Percentiles rank a stretch among this genome's conserved stretches.
Evolutionary conservation across 2,329 filamentous ascomycete genomes (phyloP).

Genomic region (Fusarium sp.): DNA sequence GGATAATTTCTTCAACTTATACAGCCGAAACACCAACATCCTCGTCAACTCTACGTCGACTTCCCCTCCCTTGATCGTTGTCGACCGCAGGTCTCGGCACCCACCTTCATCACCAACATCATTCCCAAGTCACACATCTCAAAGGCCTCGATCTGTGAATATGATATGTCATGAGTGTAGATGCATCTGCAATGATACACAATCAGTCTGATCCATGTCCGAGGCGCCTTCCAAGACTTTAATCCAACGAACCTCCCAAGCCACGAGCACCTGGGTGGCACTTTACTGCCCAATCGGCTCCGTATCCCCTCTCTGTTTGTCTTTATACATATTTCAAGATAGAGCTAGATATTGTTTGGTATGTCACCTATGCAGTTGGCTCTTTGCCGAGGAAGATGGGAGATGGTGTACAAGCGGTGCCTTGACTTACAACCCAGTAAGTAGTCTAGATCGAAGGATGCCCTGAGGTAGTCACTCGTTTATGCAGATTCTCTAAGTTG

Average conservation of each 20-base stretch:
- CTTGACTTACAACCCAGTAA: not conserved
- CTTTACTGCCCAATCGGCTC: constrained; percentile 1
- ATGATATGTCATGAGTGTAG: not conserved
- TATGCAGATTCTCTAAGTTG: not conserved
- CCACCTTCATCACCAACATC: not conserved
- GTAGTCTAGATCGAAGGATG: constrained; percentile 1
- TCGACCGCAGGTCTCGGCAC: not conserved
- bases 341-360: not conserved
- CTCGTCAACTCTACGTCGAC: not conserved
- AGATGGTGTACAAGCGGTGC: constrained; percentile 17
- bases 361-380: constrained; percentile 12
- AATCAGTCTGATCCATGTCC: not conserved
- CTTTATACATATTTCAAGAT: too few relatives aligned
- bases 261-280: not conserved
- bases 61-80: not conserved
- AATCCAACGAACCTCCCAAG: constrained; percentile 1
- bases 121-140: too few relatives aligned
- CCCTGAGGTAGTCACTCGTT: not conserved
- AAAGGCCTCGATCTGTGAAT: not conserved
- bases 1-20: constrained; percentile 14
- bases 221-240: constrained; percentile 2
- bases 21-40: not conserved
- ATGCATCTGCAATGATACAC: constrained; percentile 5
- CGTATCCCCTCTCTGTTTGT: not conserved
- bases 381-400: not conserved